Conservation (phyloP, 164 flowering plant genomes). For the Stephania yunnanensis region DNA sequence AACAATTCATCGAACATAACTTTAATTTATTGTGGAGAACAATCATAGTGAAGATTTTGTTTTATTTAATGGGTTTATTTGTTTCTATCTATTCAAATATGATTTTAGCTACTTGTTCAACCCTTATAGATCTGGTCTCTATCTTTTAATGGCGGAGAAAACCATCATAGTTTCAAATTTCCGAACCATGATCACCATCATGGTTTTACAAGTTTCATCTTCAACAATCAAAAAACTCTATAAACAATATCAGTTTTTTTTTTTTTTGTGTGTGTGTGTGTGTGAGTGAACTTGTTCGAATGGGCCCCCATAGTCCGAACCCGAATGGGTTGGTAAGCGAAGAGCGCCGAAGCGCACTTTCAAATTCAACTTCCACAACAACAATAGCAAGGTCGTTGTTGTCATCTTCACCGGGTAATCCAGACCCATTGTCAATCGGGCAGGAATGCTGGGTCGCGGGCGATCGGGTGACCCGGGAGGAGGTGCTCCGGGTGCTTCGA, state of each 20-base stretch:
- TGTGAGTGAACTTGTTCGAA: not conserved
- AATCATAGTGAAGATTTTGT: no score
- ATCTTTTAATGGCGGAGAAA: not conserved
- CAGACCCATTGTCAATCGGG: conserved; percentile 41
- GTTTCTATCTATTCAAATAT: not conserved
- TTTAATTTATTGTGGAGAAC: no score
- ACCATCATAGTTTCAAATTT: not conserved
- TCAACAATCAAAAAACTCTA: not conserved
- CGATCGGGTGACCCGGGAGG: not conserved
- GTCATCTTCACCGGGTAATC: conserved; percentile 35
- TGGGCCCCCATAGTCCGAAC: not conserved
- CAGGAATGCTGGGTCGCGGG: conserved; percentile 28
- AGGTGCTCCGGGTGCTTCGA: not conserved
- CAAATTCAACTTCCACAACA: not conserved
- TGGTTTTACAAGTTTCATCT: not conserved
- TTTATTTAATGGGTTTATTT: not conserved
- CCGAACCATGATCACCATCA: not conserved
- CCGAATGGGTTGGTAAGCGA: not conserved
- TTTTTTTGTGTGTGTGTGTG: not conserved
- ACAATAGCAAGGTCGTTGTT: not conserved
- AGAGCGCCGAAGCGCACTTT: not conserved
- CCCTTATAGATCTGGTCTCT: no score
- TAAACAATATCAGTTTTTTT: not conserved
- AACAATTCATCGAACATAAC: no score
- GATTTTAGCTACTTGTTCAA: not conserved